Evolutionary conservation across 352 stramenopile genomes (phyloP), one percentile per base, ranked within the genome.

Genomic region (Phytophthora agathidicida): DNA sequence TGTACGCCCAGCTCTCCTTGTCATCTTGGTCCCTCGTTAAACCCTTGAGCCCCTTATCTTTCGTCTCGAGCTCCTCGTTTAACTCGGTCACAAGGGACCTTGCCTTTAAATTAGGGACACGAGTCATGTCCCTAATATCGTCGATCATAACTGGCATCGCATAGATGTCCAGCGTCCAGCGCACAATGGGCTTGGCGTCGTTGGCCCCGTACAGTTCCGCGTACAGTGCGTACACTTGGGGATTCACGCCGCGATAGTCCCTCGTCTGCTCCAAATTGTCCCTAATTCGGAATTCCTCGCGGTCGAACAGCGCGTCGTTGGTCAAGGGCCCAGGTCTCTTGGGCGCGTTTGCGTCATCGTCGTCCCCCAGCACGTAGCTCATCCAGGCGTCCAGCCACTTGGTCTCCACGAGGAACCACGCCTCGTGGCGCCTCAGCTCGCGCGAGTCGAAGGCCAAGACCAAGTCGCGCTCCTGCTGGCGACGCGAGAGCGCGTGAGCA

Each of bases 91-190:
- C 82, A 22, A 89, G 68, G 5, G 86, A 73, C 24, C 82, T 74
- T 7, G 84, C 84, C 51, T 77, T 81, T 33, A 94, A 68, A 50
- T 83, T 60, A 1, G 82, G 76, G 1, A 57, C 75, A 39, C 75
- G 80, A n/a, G 91, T 68, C 77, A 94, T 94, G 47, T 86, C 80
- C 13, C 66, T 60, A 5, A 91, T 60, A 44, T 94, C 84, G 43
- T 94, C 84, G 26, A 87, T 78, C 74, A 94, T 79, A 11, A 91
- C 83, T 3, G 84, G 84, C 24, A 77, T 79, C 11, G 82, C 74
- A 61, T 94, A 94, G 22, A 94, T 85, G 48, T 94, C 82, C 11
- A 94, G 65, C 23, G 73, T 92, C 80, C 80, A 92, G 3, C 84
- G 60, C 1, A 73, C 80, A 44, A 94, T 91, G 0, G 82, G 80